Base-by-base conservation (phyloP, 495 filamentous ascomycete species). In the Podospora tetraspora region DNA sequence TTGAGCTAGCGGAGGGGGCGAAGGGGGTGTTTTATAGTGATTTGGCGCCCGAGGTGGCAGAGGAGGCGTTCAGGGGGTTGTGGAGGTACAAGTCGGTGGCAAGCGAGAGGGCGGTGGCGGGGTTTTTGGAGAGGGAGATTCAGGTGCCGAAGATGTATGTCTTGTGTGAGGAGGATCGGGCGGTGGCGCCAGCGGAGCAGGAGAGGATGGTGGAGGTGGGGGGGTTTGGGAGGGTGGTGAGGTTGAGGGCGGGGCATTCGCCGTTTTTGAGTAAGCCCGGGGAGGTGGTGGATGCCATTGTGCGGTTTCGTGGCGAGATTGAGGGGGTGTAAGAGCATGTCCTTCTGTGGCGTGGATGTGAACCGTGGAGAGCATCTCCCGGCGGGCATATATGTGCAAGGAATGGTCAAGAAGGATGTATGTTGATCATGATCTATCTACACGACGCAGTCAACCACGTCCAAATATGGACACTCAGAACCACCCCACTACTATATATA, bases 151-250 rank as follows among this genome's bases (percentile, higher is more conserved):
- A 56, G 58, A n/a, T 60, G 30, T 66, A 66, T 66, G 3, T 66
- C 16, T n/a, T 66, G 5, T 61, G 57, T 27, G 65, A 61, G 65
- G 22, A 37, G 30, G 65, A 66, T 21, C 30, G 29, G 65, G 24
- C 65, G 3, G 22, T 66, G 10, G 2, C 1, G 30, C 57, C 58
- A 4, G 65, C 3, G 16, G n/a, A 30, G 1, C 65, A 66, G 58
- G 65, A 66, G 65, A 1, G 13, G 19, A 61, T 66, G 57, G 58
- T 25, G 21, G 9, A 61, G 30, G 58, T 66, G n/a, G 65, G 65
- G 3, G 27, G 27, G 58, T 66, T 66, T 37, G 65, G 52, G n/a
- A 60, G 43, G 65, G 65, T 66, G 29, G 30, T 66, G 21, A 66
- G 65, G 65, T 11, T 66, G 13, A 22, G 10, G 57, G 19, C 57